phyloP scores from a whole-genome alignment of 257 asterid genomes.

The Leonotis leonurus region DNA sequence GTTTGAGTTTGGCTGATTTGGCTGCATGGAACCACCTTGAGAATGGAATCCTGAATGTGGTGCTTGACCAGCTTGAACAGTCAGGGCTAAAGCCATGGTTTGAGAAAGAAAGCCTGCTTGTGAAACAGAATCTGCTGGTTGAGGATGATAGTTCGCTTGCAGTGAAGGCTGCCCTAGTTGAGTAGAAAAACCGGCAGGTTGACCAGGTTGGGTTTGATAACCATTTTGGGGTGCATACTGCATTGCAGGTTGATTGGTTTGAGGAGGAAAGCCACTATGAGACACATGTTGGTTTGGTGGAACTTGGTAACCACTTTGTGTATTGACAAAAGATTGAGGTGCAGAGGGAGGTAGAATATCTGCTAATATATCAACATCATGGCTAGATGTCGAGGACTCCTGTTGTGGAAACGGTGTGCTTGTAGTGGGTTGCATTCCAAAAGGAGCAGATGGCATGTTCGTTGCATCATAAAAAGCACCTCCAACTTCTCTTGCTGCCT shows the following conservation, averaged over 20 bases:
- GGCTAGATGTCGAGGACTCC: constrained; percentile 37
- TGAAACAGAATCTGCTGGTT: constrained; percentile 22
- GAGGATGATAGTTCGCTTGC: constrained; percentile 39
- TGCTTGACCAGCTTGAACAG: constrained; percentile 39
- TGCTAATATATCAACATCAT: constrained; percentile 74
- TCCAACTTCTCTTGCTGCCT: constrained; percentile 33
- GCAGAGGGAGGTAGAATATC: constrained; percentile 85
- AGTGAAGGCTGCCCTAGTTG: constrained; percentile 43
- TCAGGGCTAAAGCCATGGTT: constrained; percentile 30
- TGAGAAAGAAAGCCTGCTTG: constrained; percentile 30
- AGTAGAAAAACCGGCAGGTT: constrained; percentile 35
- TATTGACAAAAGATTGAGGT: constrained; percentile 27
- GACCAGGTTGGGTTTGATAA: constrained; percentile 33
- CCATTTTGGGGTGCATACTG: constrained; percentile 32
- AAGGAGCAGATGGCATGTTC: constrained; percentile 26
- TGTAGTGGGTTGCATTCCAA: constrained; percentile 34
- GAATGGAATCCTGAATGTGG: constrained; percentile 39
- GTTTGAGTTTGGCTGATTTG: constrained; percentile 40
- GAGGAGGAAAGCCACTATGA: constrained; percentile 34
- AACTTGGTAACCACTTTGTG: constrained; percentile 35
- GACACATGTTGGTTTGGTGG: constrained; percentile 30
- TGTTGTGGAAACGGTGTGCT: constrained; percentile 37
- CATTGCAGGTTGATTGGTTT: constrained; percentile 28
- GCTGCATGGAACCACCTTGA: constrained; percentile 38
- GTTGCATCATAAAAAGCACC: constrained; percentile 29